Percentiles rank a stretch among this genome's conserved stretches.
Conservation (phyloP, 371 early-diverging fungal species). For the Saksenaea vasiformis region DNA sequence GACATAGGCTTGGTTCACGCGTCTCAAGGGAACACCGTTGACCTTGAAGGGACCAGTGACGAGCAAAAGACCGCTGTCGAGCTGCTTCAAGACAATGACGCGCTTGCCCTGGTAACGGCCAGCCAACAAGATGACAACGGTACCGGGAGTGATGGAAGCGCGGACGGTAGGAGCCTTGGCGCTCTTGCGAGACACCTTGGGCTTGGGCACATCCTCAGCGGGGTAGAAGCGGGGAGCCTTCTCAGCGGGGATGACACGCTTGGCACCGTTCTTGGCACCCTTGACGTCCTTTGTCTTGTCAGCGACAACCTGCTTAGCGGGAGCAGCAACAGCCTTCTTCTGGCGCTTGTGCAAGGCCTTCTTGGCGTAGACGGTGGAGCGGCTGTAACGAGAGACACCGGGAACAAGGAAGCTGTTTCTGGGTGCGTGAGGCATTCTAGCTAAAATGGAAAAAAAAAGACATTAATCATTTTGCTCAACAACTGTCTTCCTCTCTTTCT, state of each 20-base stretch:
- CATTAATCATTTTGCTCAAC: background rate
- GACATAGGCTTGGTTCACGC: conserved; percentile 98
- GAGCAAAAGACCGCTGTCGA: conserved; percentile 92
- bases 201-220: conserved; percentile 80
- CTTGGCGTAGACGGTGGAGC: conserved; percentile 79
- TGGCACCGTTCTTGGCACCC: conserved; percentile 85
- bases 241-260: conserved; percentile 72
- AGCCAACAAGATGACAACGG: conserved; percentile 95
- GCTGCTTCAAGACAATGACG: conserved; percentile 97
- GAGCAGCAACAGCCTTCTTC: conserved; percentile 57
- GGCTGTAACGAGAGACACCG: conserved; percentile 84
- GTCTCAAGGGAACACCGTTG: conserved; percentile 97
- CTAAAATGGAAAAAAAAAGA: background rate
- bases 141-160: conserved; percentile 93
- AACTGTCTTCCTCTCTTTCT: background rate
- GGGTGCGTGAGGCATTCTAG: conserved; percentile 64
- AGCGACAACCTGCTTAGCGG: conserved; percentile 54
- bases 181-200: conserved; percentile 85
- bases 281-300: conserved; percentile 75
- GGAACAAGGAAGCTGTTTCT: conserved; percentile 81
- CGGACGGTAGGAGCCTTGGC: conserved; percentile 77
- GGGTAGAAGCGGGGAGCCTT: conserved; percentile 86
- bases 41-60: conserved; percentile 97
- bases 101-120: conserved; percentile 98
- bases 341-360: conserved; percentile 85